Base-by-base conservation (phyloP, 139 green algal genomes). In the Mychonastes homosphaera region DNA sequence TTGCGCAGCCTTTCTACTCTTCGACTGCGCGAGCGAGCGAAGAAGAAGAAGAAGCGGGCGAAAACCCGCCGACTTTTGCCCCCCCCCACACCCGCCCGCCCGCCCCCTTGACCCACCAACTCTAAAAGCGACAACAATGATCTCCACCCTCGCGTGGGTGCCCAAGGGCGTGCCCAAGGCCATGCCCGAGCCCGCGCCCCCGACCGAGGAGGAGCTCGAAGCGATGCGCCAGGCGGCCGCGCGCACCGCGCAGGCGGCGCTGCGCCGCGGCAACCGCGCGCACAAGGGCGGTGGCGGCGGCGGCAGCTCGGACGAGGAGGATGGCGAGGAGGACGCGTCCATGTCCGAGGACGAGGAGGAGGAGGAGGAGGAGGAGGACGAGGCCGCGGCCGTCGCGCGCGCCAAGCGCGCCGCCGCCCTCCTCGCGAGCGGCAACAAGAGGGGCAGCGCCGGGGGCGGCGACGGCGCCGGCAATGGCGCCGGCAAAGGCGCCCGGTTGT, bases 101-200 rank as follows among this genome's bases (percentile, higher is more conserved):
- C n/a, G n/a, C n/a, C n/a, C n/a, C n/a, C n/a, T n/a, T n/a, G n/a
- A n/a, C n/a, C n/a, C n/a, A n/a, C n/a, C n/a, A n/a, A n/a, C n/a
- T n/a, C n/a, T 46, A 13, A 46, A 13, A 46, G 39, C 15, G 15
- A 16, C 39, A 46, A 55, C 10, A 18, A 95, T 95, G 87, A 91
- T 95, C 26, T 85, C 74, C 3, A 63, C 79, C 0, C 32, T 94
- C 0, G 69, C 61, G 30, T 95, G 82, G 79, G 62, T 95, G 35
- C 84, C 87, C 1, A 64, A 66, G 10, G 87, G 86, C 23, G 82
- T 72, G n/a, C 80, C 82, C 24, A 87, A 84, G 53, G 46, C 72
- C 3, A 53, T 77, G 18, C 79, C 75, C 10, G 57, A 61, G n/a
- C 26, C 67, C 1, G 75, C 62, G 2, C 66, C 81, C 28, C 56